phyloP scores from a whole-genome alignment of 2,329 filamentous ascomycete species.

The Xylariales sp. region DNA sequence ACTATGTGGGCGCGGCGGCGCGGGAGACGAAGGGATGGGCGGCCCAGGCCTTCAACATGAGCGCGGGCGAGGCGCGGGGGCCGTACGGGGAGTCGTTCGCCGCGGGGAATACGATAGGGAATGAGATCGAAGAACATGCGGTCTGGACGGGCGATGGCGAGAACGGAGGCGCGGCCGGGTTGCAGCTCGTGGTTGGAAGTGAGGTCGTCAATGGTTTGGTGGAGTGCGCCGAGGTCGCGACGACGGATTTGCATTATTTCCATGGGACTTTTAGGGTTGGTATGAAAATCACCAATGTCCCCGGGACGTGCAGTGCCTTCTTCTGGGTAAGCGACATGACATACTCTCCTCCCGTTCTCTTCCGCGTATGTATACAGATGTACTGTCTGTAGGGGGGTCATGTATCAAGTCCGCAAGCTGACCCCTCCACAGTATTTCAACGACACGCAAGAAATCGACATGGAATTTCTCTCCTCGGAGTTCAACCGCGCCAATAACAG shows the following conservation, averaged over 20 bases:
- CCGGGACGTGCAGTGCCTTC: conserved; percentile 72
- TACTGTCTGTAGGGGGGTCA: neutral
- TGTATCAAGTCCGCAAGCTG: neutral
- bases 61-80: conserved; percentile 52
- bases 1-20: conserved; percentile 41
- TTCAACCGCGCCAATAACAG: conserved; percentile 46
- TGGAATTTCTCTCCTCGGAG: conserved; percentile 70
- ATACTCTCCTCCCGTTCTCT: neutral
- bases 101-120: conserved; percentile 51
- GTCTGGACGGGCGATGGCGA: conserved; percentile 39
- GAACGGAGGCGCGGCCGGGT: conserved; percentile 42
- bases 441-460: conserved; percentile 75
- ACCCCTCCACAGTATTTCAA: conserved; percentile 60
- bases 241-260: conserved; percentile 55
- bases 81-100: conserved; percentile 61
- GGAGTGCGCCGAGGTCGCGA: conserved; percentile 60
- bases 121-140: conserved; percentile 37
- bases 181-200: conserved; percentile 53
- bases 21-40: conserved; percentile 43
- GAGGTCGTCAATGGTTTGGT: conserved; percentile 46
- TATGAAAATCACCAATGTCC: conserved; percentile 56
- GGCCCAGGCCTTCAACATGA: conserved; percentile 63
- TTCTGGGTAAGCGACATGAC: conserved; percentile 62
- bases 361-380: neutral
- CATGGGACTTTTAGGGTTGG: conserved; percentile 66